Evolutionary conservation across 805 yeast genomes (phyloP), one percentile per base, ranked within the genome.

Genomic region (Sugiyamaella qingdaonensis): DNA sequence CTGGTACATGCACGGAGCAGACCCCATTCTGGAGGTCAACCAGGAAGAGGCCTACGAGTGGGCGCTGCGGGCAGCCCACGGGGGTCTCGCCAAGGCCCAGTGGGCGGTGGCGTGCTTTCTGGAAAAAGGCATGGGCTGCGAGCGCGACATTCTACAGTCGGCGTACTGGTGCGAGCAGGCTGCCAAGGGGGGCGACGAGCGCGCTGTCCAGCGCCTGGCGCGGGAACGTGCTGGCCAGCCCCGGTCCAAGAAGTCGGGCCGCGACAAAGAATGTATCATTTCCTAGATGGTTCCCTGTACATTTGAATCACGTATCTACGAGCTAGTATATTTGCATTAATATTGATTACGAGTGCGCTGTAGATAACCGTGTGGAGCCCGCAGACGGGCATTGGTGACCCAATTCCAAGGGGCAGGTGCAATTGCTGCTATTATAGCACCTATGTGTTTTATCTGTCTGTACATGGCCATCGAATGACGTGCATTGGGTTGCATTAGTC

Each of bases 1-100:
- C 1, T 94, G 98, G 97, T 94, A 92, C 67, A 75, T 92, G 68
- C 85, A 89, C 27, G 99, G 99, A 0, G 84, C 88, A 33, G 91
- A 86, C 33, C 91, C 94, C n/a, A 80, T 79, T 45, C 76, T 94
- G 61, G 84, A 83, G 8, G 79, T 80, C 57, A 92, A 91, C 67
- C 86, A 85, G 51, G 78, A 73, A 50, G 97, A 91, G 69, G 95
- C 97, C 1, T 92, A 85, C 67, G 94, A 88, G 62, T 94, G 98
- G 98, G 97, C 97, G 1, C 73, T 80, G 51, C 76, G 88, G 58
- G 92, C 98, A 0, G 97, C 98, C 0, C 75, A 78, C 41, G 72
- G 81, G 37, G 88, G 88, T 13, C 75, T 78, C 35, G 78, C 88
- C 4, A 88, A 88, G 67, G 98, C 95, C 1, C 95, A 89, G 76